These are phyloP conservation scores for Cunninghamia lanceolata DNA, from an alignment of 75 land plant species.

Conservation along the genomic window DNA sequence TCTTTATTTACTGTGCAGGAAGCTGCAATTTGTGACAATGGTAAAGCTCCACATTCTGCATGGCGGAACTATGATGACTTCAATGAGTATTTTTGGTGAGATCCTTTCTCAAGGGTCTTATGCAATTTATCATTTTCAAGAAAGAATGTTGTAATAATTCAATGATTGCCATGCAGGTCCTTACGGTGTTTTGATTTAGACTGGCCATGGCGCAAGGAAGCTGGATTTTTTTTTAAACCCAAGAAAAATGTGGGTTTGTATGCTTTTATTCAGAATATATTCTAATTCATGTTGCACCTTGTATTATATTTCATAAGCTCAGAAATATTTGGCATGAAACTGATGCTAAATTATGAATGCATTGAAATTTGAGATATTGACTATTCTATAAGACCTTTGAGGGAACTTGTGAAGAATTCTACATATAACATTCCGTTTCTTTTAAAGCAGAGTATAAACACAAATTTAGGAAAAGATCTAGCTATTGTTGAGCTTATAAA, in stretches of 20 bases:
- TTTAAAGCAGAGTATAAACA: no score
- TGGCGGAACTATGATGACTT: constrained; percentile 97
- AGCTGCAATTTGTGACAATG: constrained; percentile 60
- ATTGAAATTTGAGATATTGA: neutral
- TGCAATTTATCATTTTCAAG: neutral
- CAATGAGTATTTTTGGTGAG: constrained; percentile 88
- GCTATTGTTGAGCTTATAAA: no score
- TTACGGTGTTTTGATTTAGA: constrained; percentile 60
- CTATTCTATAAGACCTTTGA: neutral
- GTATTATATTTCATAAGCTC: neutral
- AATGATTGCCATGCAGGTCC: constrained; percentile 48
- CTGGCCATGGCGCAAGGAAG: constrained; percentile 74
- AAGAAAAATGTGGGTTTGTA: constrained; percentile 30
- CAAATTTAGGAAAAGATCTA: no score
- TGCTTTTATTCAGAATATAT: neutral
- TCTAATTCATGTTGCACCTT: neutral
- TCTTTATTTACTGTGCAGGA: constrained; percentile 38
- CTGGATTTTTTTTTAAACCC: constrained; percentile 67
- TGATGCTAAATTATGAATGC: neutral
- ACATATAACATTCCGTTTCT: no score
- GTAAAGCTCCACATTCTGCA: constrained; percentile 80
- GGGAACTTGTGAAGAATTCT: neutral
- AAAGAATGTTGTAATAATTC: neutral
- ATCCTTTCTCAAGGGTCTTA: neutral
- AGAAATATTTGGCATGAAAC: neutral